Evolutionary conservation across 805 yeast species (phyloP).

Genomic region (Metschnikowia vanudenii): DNA sequence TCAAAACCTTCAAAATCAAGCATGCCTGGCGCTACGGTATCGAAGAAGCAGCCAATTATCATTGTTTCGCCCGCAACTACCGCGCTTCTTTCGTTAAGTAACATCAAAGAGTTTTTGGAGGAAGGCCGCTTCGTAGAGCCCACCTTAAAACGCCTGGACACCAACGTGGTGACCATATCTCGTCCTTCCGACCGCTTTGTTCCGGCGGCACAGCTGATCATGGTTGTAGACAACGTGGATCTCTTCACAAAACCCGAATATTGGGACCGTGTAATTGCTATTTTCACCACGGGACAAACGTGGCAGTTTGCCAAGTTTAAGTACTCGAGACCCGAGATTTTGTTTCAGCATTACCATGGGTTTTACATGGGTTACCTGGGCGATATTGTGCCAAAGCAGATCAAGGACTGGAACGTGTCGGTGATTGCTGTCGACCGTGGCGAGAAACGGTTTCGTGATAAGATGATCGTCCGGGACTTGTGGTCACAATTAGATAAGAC

Average conservation of each 20-base stretch:
- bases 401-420: conserved; percentile 87
- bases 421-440: conserved; percentile 72
- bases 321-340: conserved; percentile 72
- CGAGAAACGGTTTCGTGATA: conserved; percentile 79
- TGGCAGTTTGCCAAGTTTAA: conserved; percentile 95
- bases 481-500: conserved; percentile 83
- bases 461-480: conserved; percentile 77
- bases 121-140: conserved; percentile 67
- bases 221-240: conserved; percentile 87
- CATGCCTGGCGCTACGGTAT: conserved; percentile 8
- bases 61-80: conserved; percentile 47
- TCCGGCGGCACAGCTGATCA: conserved; percentile 56
- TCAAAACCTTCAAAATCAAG: conserved; percentile 14
- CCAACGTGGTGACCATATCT: conserved; percentile 47
- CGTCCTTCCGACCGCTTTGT: conserved; percentile 54
- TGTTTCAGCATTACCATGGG: conserved; percentile 85
- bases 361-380: conserved; percentile 73
- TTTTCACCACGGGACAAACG: conserved; percentile 93
- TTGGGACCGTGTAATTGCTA: conserved; percentile 96
- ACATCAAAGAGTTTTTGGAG: conserved; percentile 53
- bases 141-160: conserved; percentile 30
- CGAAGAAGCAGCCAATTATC: conserved; percentile 42
- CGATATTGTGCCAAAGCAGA: conserved; percentile 72
- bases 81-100: conserved; percentile 38
- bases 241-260: conserved; percentile 85